Evolutionary conservation across 2,329 filamentous ascomycete species (phyloP).

Genomic region (Aureobasidium sp.): DNA sequence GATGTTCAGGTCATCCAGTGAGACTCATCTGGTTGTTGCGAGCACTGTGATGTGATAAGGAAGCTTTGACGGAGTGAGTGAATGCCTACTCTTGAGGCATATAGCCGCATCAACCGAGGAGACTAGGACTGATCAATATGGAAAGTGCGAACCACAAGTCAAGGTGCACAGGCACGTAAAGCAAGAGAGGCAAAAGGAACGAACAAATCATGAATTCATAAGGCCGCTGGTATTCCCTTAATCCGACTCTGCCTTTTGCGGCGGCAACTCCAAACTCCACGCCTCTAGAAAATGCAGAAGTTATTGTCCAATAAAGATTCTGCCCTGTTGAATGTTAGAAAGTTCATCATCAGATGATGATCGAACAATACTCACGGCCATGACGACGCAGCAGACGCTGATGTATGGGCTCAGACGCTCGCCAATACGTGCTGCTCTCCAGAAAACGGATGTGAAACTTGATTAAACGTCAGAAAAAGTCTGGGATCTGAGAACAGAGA

Average conservation of each 20-base stretch:
- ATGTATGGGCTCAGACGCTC: constrained; percentile 93
- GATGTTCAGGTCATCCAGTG: too few species aligned
- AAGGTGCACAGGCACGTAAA: neutral
- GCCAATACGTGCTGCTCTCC: constrained; percentile 90
- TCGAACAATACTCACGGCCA: constrained; percentile 63
- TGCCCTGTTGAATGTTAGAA: constrained; percentile 18
- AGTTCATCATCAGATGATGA: neutral
- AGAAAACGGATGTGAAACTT: constrained; percentile 79
- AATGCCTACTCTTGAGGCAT: neutral
- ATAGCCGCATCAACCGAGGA: neutral
- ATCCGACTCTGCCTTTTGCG: neutral
- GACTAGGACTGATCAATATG: too few species aligned
- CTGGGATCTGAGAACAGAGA: neutral
- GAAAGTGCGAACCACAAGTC: neutral
- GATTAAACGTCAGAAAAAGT: neutral
- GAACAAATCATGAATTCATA: neutral
- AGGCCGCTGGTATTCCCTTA: neutral
- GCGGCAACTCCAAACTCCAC: constrained; percentile 11
- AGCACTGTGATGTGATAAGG: too few species aligned
- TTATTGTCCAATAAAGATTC: constrained; percentile 23
- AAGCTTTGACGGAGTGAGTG: too few species aligned
- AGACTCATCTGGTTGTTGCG: too few species aligned
- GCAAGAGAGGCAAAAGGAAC: neutral
- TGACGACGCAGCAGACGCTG: constrained; percentile 83
- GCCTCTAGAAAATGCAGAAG: neutral